Evolutionary conservation across 176 grass and related monocot species (phyloP).

Genomic region (Eremochloa ophiuroides): DNA sequence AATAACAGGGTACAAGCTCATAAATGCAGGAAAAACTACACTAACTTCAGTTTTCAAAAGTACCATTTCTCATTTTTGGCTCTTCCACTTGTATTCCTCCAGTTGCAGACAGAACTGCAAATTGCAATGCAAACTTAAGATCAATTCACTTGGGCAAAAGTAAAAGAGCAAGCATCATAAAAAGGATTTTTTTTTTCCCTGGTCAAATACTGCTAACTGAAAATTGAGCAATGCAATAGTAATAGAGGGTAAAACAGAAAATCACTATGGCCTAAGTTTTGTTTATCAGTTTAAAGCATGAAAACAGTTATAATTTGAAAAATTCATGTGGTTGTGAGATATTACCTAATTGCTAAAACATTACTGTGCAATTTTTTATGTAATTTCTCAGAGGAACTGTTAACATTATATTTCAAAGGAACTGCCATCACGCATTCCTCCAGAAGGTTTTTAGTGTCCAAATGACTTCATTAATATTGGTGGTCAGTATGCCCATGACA

Average conservation of each 20-base stretch:
- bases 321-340: neutral
- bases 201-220: neutral
- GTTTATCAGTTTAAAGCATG: neutral
- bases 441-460: neutral
- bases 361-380: too few species aligned
- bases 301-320: neutral
- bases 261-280: neutral
- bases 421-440: neutral
- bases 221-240: neutral
- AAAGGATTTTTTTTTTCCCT: neutral
- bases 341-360: neutral
- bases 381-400: neutral
- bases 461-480: neutral
- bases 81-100: conserved; percentile 82
- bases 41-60: conserved; percentile 25
- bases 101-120: conserved; percentile 87
- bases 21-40: neutral
- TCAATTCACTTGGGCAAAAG: neutral
- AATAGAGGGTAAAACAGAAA: neutral
- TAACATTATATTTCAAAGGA: neutral
- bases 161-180: neutral
- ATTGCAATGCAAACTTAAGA: conserved; percentile 16
- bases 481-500: neutral
- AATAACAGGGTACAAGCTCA: neutral
- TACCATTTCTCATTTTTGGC: conserved; percentile 72